Evolutionary conservation across 805 yeast genomes (phyloP), one percentile per base, ranked within the genome.

Genomic region (Kodamaea laetipori): DNA sequence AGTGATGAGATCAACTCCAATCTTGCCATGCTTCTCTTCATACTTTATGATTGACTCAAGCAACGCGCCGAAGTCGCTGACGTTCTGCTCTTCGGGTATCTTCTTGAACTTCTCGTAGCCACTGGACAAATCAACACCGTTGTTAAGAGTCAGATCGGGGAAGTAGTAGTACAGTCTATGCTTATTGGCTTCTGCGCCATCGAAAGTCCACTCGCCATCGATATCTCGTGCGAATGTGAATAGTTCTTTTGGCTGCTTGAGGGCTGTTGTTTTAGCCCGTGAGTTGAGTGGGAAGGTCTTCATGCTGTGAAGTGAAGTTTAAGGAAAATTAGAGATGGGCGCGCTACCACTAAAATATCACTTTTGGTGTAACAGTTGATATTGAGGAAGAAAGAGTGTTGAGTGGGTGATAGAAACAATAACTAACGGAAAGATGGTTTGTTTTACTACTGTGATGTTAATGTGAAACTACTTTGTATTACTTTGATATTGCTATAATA

Each of bases 191-290:
- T 78, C 78, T 23, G 65, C 56, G 21, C 76, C 71, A 16, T 73
- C 78, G 39, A 53, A 52, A 7, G 47, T 46, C 55, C 60, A 69
- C 16, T 55, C 55, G 3, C 81, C 82, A 4, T 81, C 77, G n/a
- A 64, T 63, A 19, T 77, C 79, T 44, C 89, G 68, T 1, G 92
- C 80, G 58, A 71, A 92, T 3, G 78, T 61, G n/a, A 78, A 71
- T 2, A 92, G 52, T 62, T 94, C 97, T 51, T 83, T 84, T 2
- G 99, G 98, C 61, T 89, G 95, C 55, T 84, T 82, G 41, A 90
- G 71, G 1, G 88, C 79, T 0, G 92, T 81, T 7, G 83, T 76
- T 23, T 77, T 71, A 0, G 88, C 77, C 45, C 86, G 67, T 8
- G 78, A 67, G 39, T 59, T 58, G 25, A 75, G 51, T 2, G 79